Conservation (phyloP, 208 protist species). For the Leptomonas seymouri region DNA sequence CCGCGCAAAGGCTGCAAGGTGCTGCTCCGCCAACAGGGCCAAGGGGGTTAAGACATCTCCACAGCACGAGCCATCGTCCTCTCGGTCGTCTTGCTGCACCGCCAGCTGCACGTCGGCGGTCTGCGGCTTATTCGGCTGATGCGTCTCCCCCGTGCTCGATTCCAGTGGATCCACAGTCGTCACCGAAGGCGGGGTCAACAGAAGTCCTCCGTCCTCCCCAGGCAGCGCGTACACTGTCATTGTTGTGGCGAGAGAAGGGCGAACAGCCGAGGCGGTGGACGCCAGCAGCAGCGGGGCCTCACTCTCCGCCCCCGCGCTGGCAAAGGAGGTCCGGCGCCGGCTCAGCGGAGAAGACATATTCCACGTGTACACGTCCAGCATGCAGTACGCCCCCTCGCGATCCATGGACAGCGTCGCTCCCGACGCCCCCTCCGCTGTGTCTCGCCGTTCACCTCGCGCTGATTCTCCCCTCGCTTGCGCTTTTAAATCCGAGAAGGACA, state of each 20-base stretch:
- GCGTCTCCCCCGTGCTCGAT: neutral
- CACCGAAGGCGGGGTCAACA: neutral
- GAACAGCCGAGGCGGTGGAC: slow-evolving; percentile 4
- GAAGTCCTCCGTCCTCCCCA: neutral
- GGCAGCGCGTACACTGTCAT: slow-evolving; percentile 1
- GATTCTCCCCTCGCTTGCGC: neutral
- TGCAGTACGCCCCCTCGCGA: neutral
- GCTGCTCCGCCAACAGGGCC: too few relatives aligned
- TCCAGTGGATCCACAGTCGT: neutral
- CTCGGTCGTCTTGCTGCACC: too few relatives aligned
- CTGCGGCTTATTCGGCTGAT: neutral
- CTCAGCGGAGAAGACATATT: too few relatives aligned
- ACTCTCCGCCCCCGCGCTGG: neutral
- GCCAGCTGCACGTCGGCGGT: neutral
- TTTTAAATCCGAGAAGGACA: neutral
- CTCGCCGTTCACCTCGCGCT: neutral
- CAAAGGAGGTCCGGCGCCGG: neutral
- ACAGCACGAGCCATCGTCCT: too few relatives aligned
- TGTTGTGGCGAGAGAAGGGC: slow-evolving; percentile 6
- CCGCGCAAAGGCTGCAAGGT: too few relatives aligned
- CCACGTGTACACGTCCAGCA: slow-evolving; percentile 21
- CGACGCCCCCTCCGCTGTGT: neutral
- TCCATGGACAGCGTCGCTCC: too few relatives aligned
- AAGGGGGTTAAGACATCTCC: too few relatives aligned
- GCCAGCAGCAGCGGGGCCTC: slow-evolving; percentile 16